A percentile compares a stretch with the other conserved stretches of the same genome.
Conservation (phyloP, 257 asterid genomes). For the Scutellaria minor region DNA sequence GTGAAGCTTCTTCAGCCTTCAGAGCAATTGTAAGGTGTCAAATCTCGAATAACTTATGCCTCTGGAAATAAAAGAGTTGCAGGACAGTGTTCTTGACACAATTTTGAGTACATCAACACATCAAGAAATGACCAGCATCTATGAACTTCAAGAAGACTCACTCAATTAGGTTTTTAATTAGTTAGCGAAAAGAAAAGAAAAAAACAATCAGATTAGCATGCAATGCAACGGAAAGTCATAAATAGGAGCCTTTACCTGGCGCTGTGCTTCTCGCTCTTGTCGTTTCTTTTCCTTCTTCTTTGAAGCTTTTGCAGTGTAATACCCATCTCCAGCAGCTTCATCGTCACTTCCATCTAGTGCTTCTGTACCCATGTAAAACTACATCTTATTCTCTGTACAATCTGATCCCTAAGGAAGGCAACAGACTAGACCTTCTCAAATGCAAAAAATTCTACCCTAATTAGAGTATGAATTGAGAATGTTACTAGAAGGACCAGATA, state of each 20-base stretch:
- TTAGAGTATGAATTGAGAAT: background rate
- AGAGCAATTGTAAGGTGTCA: conserved; percentile 39
- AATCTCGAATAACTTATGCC: conserved; percentile 14
- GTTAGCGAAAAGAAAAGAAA: background rate
- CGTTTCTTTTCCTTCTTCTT: conserved; percentile 87
- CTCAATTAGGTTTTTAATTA: conserved; percentile 5
- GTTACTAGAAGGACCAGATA: conserved; percentile 15
- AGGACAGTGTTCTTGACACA: background rate
- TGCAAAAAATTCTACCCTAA: background rate
- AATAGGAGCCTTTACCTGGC: conserved; percentile 58
- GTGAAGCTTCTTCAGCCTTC: conserved; percentile 83
- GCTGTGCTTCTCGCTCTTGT: conserved; percentile 92
- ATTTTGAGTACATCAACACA: background rate
- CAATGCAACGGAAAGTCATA: conserved; percentile 7
- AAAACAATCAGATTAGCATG: background rate
- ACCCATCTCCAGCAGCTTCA: conserved; percentile 72
- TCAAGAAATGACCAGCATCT: conserved; percentile 16
- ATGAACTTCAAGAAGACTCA: conserved; percentile 20
- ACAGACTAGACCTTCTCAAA: background rate
- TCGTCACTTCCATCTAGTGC: conserved; percentile 75
- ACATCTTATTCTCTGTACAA: conserved; percentile 2
- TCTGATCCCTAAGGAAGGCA: conserved; percentile 4
- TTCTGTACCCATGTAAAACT: conserved; percentile 50
- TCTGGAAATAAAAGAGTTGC: conserved; percentile 8
- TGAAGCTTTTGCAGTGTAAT: conserved; percentile 60